A percentile compares a stretch with the other conserved stretches of the same genome.
These are phyloP conservation scores for Aquilaria malaccensis DNA, from an alignment of 345 rosid species.

Conservation along the genomic window DNA sequence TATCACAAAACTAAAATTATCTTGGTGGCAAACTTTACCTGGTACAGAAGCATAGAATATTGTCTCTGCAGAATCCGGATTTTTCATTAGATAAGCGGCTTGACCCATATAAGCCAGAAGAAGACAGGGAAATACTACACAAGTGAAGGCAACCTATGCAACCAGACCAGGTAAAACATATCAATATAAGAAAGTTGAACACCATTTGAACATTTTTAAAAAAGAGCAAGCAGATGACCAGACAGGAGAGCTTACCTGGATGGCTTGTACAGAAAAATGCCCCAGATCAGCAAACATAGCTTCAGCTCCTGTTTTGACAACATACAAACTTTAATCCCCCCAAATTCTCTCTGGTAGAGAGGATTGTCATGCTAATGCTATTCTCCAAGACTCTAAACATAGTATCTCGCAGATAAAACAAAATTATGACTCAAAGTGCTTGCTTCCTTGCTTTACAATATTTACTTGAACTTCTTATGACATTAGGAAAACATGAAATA, in stretches of 20 bases:
- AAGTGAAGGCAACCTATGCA: slow-evolving; percentile 72
- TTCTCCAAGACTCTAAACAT: too few relatives aligned
- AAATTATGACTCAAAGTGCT: too few relatives aligned
- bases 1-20: not conserved
- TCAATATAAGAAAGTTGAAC: slow-evolving; percentile 1
- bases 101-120: slow-evolving; percentile 94
- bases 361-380: too few relatives aligned
- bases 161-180: slow-evolving; percentile 7
- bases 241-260: slow-evolving; percentile 49
- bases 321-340: not conserved
- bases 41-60: slow-evolving; percentile 93
- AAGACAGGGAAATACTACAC: slow-evolving; percentile 89
- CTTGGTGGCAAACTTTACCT: slow-evolving; percentile 31
- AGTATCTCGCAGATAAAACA: too few relatives aligned
- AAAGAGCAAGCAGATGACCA: slow-evolving; percentile 10
- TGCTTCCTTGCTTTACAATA: too few relatives aligned
- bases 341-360: not conserved
- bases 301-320: slow-evolving; percentile 68
- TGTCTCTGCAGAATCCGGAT: slow-evolving; percentile 51
- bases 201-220: slow-evolving; percentile 2
- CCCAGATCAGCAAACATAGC: slow-evolving; percentile 99
- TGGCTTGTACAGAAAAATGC: slow-evolving; percentile 83
- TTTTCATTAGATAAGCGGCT: slow-evolving; percentile 75
- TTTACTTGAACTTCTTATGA: too few relatives aligned
- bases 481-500: too few relatives aligned